Base-by-base conservation (phyloP, 495 filamentous ascomycete species). In the Aspergillus carlsbadensis region DNA sequence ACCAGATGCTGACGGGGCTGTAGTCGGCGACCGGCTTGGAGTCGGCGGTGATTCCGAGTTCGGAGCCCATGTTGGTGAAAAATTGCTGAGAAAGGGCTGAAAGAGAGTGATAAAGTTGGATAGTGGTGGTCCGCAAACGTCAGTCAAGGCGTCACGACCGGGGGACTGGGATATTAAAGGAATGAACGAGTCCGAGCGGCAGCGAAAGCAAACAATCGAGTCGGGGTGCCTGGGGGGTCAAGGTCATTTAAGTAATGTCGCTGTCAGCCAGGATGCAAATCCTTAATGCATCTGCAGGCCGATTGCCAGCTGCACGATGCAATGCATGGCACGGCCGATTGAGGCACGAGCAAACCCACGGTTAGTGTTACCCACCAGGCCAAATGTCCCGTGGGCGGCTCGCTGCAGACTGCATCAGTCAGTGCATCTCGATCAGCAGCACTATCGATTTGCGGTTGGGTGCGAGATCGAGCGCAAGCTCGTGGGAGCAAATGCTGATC, bases 21-120 rank as follows among this genome's bases (percentile, higher is more conserved):
- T 66, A 56, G 39, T 43, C 39, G n/a, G 65, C 31, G 31, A 59
- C 40, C 5, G 66, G 57, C 63, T 69, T 64, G 15, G 68, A 67
- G 18, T 66, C 61, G 47, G 66, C 62, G 14, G 59, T 63, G 44
- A 69, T 49, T 40, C 68, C 70, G 24, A 67, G 65, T 61, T 74
- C 71, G 11, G 70, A 74, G 13, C 70, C 71, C 71, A 74, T 74
- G 60, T 45, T 10, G 21, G 24, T 10, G 51, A 35, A 15, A 29
- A 24, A 26, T 34, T 43, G 51, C 46, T 42, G 39, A 54, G 35
- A 50, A 56, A 60, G 49, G 50, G 54, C 54, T 62, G 20, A 71
- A 71, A 45, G 69, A 69, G 52, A 54, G 66, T 70, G 46, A 55
- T 58, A 47, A 58, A 66, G 67, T 70, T 71, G 63, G 67, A 49